Conservation (phyloP, 495 filamentous ascomycete genomes). For the Neurospora sp. region DNA sequence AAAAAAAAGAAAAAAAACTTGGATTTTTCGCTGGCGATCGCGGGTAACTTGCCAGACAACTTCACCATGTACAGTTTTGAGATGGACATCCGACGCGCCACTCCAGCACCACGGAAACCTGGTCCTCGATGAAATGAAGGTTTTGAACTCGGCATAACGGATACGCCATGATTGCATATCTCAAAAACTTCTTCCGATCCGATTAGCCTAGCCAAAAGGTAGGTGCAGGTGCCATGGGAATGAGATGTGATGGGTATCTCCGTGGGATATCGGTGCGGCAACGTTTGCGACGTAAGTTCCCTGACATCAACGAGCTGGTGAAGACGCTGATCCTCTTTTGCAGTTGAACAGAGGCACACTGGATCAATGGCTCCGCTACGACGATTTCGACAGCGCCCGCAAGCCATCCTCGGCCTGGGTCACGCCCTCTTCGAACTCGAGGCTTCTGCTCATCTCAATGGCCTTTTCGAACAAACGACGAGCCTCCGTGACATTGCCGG, state of each 20-base stretch:
- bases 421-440: conserved; percentile 57
- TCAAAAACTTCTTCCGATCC: not conserved
- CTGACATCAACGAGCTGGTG: not conserved
- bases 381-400: conserved; percentile 11
- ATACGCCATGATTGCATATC: not conserved
- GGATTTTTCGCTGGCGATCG: not conserved
- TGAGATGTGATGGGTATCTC: not conserved
- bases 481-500: conserved; percentile 56
- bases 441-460: conserved; percentile 45
- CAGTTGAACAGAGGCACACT: not conserved
- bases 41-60: not conserved
- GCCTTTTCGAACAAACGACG: conserved; percentile 54
- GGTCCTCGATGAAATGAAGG: not conserved
- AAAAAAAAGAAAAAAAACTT: too few species aligned
- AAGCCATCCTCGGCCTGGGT: conserved; percentile 48
- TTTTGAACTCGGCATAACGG: not conserved
- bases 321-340: not conserved
- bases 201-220: not conserved
- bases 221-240: not conserved
- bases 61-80: not conserved
- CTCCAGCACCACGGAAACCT: not conserved
- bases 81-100: not conserved
- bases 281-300: not conserved
- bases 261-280: not conserved
- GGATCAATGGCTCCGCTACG: not conserved